Evolutionary conservation across 2,329 filamentous ascomycete genomes (phyloP).

Genomic region (Metarhizium guizhouense): DNA sequence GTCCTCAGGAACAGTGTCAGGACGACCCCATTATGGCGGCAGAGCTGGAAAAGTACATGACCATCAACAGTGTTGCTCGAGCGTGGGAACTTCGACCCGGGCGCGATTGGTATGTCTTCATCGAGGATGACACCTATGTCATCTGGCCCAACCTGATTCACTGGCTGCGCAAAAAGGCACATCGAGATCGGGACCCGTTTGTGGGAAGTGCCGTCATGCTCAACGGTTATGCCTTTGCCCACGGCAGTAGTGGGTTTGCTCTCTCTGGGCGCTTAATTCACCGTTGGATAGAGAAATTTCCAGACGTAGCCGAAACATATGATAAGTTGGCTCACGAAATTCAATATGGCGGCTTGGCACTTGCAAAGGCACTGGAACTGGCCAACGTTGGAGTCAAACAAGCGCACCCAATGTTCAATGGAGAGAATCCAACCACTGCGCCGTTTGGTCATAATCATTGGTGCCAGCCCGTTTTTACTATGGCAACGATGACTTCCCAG

Average conservation of each 20-base stretch:
- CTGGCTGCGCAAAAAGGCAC: slow-evolving; percentile 36
- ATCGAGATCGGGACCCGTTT: slow-evolving; percentile 35
- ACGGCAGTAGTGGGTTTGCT: slow-evolving; percentile 49
- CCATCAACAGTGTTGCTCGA: slow-evolving; percentile 47
- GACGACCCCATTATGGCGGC: slow-evolving; percentile 29
- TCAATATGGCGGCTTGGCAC: slow-evolving; percentile 44
- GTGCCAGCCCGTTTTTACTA: slow-evolving; percentile 49
- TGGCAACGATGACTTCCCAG: slow-evolving; percentile 45
- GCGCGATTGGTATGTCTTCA: slow-evolving; percentile 50
- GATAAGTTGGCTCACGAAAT: slow-evolving; percentile 33
- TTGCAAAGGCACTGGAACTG: slow-evolving; percentile 39
- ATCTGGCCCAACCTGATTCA: slow-evolving; percentile 44
- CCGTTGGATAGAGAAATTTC: slow-evolving; percentile 33
- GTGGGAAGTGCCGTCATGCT: slow-evolving; percentile 42
- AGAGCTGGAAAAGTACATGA: slow-evolving; percentile 54
- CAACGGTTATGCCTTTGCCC: slow-evolving; percentile 38
- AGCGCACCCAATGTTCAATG: slow-evolving; percentile 45
- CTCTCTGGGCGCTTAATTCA: slow-evolving; percentile 44
- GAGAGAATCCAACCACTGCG: slow-evolving; percentile 43
- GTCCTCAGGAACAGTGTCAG: slow-evolving; percentile 35
- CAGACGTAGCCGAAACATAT: slow-evolving; percentile 35
- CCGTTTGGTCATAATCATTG: slow-evolving; percentile 40
- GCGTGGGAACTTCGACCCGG: slow-evolving; percentile 44
- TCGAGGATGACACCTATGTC: slow-evolving; percentile 50
- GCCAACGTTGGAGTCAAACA: slow-evolving; percentile 33